A percentile compares a stretch with the other conserved stretches of the same genome.
Conservation (phyloP, 1,284 basidiomycete genomes). For the Cryptococcus sp. region DNA sequence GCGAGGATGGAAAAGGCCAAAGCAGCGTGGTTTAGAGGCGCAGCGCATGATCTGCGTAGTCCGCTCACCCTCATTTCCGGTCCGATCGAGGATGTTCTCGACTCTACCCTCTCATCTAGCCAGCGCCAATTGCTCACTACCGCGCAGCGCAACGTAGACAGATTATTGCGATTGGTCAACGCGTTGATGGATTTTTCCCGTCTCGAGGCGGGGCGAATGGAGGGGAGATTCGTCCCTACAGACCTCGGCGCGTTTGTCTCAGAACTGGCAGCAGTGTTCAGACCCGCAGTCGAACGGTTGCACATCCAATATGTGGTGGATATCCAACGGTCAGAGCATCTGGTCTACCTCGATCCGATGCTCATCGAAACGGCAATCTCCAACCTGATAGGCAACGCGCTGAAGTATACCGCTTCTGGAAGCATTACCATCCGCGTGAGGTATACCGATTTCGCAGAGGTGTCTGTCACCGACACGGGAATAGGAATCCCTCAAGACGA, state of each 20-base stretch:
- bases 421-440: conserved; percentile 21
- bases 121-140: conserved; percentile 21
- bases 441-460: conserved; percentile 24
- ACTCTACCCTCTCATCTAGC: conserved; percentile 7
- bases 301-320: conserved; percentile 38
- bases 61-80: conserved; percentile 37
- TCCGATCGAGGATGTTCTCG: conserved; percentile 36
- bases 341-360: conserved; percentile 43
- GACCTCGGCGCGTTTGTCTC: conserved; percentile 37
- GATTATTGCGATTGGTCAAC: conserved; percentile 38
- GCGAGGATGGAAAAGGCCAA: conserved; percentile 23
- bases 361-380: conserved; percentile 48
- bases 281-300: conserved; percentile 25
- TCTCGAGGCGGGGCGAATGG: conserved; percentile 35
- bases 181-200: conserved; percentile 39
- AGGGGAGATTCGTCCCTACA: conserved; percentile 37
- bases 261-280: conserved; percentile 47
- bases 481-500: conserved; percentile 40
- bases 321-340: conserved; percentile 26
- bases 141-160: conserved; percentile 33
- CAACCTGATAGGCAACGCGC: conserved; percentile 42
- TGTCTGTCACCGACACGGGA: conserved; percentile 46
- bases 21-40: conserved; percentile 33
- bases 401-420: conserved; percentile 33
- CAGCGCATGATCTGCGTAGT: conserved; percentile 34